phyloP scores from a whole-genome alignment of 169 alveolate genomes.

The Besnoitia besnoiti region DNA sequence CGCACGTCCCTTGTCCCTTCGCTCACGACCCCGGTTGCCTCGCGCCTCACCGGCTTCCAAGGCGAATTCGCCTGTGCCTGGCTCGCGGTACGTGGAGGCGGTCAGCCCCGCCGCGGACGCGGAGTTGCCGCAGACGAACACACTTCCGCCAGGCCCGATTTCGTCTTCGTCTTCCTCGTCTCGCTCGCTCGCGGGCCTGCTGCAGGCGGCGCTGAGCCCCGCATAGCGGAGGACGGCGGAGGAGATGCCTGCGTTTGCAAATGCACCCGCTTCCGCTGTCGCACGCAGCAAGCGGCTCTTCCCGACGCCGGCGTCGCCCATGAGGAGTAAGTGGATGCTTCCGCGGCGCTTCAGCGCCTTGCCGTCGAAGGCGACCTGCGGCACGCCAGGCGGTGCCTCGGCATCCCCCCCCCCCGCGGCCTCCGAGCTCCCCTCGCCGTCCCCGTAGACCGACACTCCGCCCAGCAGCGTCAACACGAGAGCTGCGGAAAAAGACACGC shows the following conservation, averaged over 20 bases:
- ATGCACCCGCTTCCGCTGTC: slow-evolving; percentile 10
- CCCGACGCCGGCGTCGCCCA: slow-evolving; percentile 44
- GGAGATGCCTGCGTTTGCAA: neutral
- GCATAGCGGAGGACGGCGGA: neutral
- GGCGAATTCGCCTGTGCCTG: slow-evolving; percentile 37
- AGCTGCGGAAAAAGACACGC: neutral
- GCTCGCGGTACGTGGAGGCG: slow-evolving; percentile 21
- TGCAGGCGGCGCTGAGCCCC: neutral
- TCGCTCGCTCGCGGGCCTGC: neutral
- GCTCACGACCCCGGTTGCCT: neutral
- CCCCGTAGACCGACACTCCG: slow-evolving; percentile 2
- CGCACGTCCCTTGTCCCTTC: no score
- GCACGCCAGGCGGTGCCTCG: neutral
- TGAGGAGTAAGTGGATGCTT: slow-evolving; percentile 27
- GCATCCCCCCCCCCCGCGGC: neutral
- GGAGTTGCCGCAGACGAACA: slow-evolving; percentile 37
- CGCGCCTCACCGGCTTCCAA: slow-evolving; percentile 13
- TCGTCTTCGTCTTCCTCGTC: neutral
- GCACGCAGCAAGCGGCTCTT: slow-evolving; percentile 49
- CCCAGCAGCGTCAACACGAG: slow-evolving; percentile 41
- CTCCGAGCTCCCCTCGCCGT: neutral
- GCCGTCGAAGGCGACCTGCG: neutral
- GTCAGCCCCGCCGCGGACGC: slow-evolving; percentile 49
- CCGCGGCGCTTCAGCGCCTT: slow-evolving; percentile 20
- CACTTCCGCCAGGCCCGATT: neutral